Evolutionary conservation across 1,284 basidiomycete species (phyloP).

Genomic region (Puccinia brachypodii): DNA sequence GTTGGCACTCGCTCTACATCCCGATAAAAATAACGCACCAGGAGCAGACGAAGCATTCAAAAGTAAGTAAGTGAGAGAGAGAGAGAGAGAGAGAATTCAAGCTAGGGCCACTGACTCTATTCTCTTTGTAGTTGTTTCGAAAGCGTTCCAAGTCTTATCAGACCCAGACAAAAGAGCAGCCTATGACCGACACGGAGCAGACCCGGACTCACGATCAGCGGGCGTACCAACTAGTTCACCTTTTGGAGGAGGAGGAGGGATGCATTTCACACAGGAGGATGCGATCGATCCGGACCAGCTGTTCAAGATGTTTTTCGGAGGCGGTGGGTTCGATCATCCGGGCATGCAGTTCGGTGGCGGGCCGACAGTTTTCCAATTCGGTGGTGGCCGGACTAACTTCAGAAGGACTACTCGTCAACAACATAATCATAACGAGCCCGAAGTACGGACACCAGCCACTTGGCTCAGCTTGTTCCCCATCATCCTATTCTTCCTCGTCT

Average conservation of each 20-base stretch:
- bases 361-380: conserved; percentile 60
- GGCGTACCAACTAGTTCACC: conserved; percentile 61
- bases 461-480: conserved; percentile 83
- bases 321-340: conserved; percentile 59
- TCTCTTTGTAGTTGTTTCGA: conserved; percentile 96
- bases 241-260: conserved; percentile 52
- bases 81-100: too few species aligned
- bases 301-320: conserved; percentile 98
- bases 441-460: conserved; percentile 26
- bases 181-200: conserved; percentile 79
- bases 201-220: conserved; percentile 78
- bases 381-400: conserved; percentile 64
- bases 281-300: conserved; percentile 93
- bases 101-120: too few species aligned
- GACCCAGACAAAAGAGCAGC: conserved; percentile 88
- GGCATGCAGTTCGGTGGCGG: conserved; percentile 56
- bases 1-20: conserved; percentile 90
- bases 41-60: conserved; percentile 99
- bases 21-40: conserved; percentile 96
- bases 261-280: conserved; percentile 62
- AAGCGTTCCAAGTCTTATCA: conserved; percentile 92
- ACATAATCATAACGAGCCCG: not conserved
- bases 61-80: too few species aligned
- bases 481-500: conserved; percentile 77
- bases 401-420: not conserved